phyloP scores from a whole-genome alignment of 805 yeast genomes.

The Wickerhamiella musiphila region DNA sequence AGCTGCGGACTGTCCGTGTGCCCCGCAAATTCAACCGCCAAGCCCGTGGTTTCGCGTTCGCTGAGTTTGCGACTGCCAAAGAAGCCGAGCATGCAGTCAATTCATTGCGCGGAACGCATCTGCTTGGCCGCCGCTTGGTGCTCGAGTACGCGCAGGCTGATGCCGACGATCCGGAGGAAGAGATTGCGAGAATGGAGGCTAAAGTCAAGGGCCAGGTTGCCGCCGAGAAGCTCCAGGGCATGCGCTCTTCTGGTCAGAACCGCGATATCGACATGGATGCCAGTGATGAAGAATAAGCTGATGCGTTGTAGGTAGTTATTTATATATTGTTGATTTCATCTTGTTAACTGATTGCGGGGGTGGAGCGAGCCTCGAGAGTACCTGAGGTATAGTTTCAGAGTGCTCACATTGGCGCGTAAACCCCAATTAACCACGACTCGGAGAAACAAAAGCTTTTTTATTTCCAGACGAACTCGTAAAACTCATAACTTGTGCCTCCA shows the following conservation, averaged over 20 bases:
- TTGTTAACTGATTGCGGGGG: background rate
- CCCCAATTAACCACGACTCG: background rate
- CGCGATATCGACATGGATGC: constrained; percentile 35
- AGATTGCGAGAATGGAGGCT: constrained; percentile 75
- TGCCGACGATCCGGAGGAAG: constrained; percentile 71
- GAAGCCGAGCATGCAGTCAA: constrained; percentile 93
- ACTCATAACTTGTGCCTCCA: too few species aligned
- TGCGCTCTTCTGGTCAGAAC: constrained; percentile 53
- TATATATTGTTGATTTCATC: too few species aligned
- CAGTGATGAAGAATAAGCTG: constrained; percentile 28
- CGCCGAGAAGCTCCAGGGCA: constrained; percentile 52
- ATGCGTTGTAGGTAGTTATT: background rate
- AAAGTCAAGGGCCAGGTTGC: constrained; percentile 70
- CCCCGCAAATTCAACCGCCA: constrained; percentile 91
- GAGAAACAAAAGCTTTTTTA: background rate
- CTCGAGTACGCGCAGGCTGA: constrained; percentile 83
- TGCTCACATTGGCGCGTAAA: background rate
- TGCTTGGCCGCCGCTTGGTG: constrained; percentile 84
- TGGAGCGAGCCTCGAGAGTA: constrained; percentile 5
- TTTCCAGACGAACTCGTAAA: too few species aligned
- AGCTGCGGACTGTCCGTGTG: constrained; percentile 81
- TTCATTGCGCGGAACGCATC: constrained; percentile 87
- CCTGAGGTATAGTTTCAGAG: background rate
- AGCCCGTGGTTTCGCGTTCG: constrained; percentile 96
- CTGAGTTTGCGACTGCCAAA: constrained; percentile 68